These are phyloP conservation scores for Cercospora sp. DNA, from an alignment of 2,329 filamentous ascomycete species.

Conservation along the genomic window DNA sequence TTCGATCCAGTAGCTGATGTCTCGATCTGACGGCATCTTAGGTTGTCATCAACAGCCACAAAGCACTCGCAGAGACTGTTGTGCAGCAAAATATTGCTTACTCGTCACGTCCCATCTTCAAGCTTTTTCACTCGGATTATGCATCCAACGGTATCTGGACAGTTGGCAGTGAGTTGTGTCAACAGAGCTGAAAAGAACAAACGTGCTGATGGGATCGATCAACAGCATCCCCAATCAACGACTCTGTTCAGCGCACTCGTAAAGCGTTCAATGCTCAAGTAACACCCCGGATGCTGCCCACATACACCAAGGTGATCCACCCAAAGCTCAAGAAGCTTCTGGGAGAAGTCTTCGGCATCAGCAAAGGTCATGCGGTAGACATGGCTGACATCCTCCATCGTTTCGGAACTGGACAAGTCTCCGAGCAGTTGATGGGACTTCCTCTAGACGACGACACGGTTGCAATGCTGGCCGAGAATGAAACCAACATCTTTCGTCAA, in stretches of 20 bases:
- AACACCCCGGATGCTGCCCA: neutral
- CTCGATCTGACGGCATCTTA: neutral
- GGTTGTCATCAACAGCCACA: conserved; percentile 1
- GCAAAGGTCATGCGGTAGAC: neutral
- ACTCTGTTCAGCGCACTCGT: neutral
- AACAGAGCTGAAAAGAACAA: neutral
- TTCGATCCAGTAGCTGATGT: neutral
- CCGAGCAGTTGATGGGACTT: neutral
- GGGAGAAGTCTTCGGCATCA: neutral
- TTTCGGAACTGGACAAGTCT: neutral
- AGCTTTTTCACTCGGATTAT: neutral
- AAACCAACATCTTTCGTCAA: neutral
- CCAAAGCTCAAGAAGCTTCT: neutral
- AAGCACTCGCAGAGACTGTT: neutral
- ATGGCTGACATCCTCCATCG: neutral
- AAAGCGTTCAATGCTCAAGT: conserved; percentile 2
- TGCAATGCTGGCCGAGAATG: neutral
- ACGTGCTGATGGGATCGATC: neutral
- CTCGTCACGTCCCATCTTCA: neutral
- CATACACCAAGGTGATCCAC: neutral
- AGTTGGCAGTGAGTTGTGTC: neutral
- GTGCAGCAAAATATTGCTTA: neutral
- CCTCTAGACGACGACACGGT: neutral
- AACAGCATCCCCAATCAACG: neutral
- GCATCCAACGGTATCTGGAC: neutral